Evolutionary conservation across 768 basidiomycete species (phyloP).

Genomic region (Boletellus sp.): DNA sequence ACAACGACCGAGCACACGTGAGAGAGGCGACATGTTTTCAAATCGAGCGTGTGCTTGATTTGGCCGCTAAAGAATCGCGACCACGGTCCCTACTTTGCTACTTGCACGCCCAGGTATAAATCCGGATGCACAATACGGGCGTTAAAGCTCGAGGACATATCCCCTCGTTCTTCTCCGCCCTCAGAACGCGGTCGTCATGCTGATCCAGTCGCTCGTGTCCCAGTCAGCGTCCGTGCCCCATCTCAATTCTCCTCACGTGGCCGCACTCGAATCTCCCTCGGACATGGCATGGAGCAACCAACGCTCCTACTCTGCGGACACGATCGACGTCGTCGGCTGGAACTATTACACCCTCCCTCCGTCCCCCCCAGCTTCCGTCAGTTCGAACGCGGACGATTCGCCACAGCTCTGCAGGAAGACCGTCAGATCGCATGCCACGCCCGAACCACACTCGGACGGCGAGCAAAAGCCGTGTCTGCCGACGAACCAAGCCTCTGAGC

Average conservation of each 20-base stretch:
- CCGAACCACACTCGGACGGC: conserved; percentile 41
- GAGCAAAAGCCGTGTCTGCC: conserved; percentile 57
- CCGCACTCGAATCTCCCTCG: conserved; percentile 42
- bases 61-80: conserved; percentile 28
- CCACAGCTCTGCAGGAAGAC: conserved; percentile 42
- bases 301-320: conserved; percentile 33
- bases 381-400: conserved; percentile 42
- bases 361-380: conserved; percentile 47
- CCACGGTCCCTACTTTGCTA: conserved; percentile 24
- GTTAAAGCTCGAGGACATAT: conserved; percentile 19
- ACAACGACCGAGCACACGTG: conserved; percentile 32
- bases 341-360: conserved; percentile 48
- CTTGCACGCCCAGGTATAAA: conserved; percentile 32
- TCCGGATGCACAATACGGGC: conserved; percentile 21
- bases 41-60: conserved; percentile 33
- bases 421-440: conserved; percentile 50
- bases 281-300: conserved; percentile 50
- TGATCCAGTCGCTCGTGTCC: conserved; percentile 14
- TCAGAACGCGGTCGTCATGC: conserved; percentile 10
- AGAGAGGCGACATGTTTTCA: conserved; percentile 26
- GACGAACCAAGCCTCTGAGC: conserved; percentile 72
- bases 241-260: conserved; percentile 52
- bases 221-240: conserved; percentile 50
- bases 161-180: conserved; percentile 13
- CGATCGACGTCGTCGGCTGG: conserved; percentile 42